Conservation (phyloP, 2,329 filamentous ascomycete genomes). For the Atkinsonella texensis region DNA sequence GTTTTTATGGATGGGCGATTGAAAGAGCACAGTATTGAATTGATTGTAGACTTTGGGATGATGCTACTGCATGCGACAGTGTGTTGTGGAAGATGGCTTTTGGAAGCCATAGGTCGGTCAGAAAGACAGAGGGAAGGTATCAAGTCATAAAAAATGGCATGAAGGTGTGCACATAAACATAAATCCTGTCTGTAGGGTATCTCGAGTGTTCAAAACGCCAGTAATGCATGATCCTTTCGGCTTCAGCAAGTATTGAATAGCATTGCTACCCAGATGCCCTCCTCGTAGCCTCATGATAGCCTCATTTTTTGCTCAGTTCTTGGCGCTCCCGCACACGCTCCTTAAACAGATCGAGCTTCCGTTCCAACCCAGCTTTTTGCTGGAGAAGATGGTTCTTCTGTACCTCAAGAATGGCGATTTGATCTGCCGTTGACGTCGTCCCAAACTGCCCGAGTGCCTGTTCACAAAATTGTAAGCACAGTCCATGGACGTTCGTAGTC, state of each 20-base stretch:
- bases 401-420: slow-evolving; percentile 31
- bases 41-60: neutral
- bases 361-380: slow-evolving; percentile 27
- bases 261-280: neutral
- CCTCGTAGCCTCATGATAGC: neutral
- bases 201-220: slow-evolving; percentile 5
- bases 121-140: neutral
- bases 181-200: slow-evolving; percentile 3
- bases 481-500: too few relatives aligned
- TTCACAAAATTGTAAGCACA: neutral
- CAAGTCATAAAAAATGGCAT: neutral
- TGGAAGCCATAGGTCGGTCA: neutral
- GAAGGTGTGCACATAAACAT: neutral
- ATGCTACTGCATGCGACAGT: neutral
- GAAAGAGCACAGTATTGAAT: neutral
- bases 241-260: neutral
- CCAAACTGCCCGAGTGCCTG: slow-evolving; percentile 26
- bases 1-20: too few relatives aligned
- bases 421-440: slow-evolving; percentile 27
- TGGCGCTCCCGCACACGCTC: slow-evolving; percentile 27
- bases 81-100: neutral
- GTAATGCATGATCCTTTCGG: neutral
- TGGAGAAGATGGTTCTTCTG: slow-evolving; percentile 27
- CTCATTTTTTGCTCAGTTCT: slow-evolving; percentile 13
- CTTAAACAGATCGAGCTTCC: slow-evolving; percentile 28